Percentiles rank a stretch among this genome's conserved stretches.
These are phyloP conservation scores for Lentinus brumalis DNA, from an alignment of 768 basidiomycete genomes.

Conservation along the genomic window DNA sequence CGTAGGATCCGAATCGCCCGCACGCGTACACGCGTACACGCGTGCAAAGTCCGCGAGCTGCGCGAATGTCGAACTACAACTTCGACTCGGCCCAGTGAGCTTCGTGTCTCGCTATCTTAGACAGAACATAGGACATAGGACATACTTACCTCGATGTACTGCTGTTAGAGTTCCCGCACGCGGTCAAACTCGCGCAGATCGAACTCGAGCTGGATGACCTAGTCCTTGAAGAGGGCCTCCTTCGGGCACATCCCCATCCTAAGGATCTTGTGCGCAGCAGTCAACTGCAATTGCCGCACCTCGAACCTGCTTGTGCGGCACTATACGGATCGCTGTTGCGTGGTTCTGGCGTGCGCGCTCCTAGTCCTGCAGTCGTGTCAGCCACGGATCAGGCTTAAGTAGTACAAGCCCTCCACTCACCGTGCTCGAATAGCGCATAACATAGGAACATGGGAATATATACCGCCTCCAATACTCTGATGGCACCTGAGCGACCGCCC, in stretches of 20 bases:
- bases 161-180: slow-evolving; percentile 88
- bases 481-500: slow-evolving; percentile 94
- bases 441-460: slow-evolving; percentile 91
- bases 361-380: slow-evolving; percentile 61
- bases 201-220: slow-evolving; percentile 91
- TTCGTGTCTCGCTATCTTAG: background rate
- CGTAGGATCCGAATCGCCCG: slow-evolving; percentile 95
- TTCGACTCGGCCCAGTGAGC: background rate
- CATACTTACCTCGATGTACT: slow-evolving; percentile 87
- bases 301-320: slow-evolving; percentile 97
- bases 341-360: slow-evolving; percentile 87
- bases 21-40: too few relatives aligned
- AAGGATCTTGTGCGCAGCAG: slow-evolving; percentile 84
- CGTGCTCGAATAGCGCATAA: slow-evolving; percentile 94
- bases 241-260: slow-evolving; percentile 96
- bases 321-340: slow-evolving; percentile 82
- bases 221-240: slow-evolving; percentile 92
- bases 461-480: slow-evolving; percentile 92
- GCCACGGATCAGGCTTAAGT: background rate
- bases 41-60: slow-evolving; percentile 86
- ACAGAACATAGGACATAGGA: background rate
- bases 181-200: slow-evolving; percentile 95
- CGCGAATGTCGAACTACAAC: slow-evolving; percentile 78
- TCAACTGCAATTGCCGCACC: slow-evolving; percentile 77
- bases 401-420: slow-evolving; percentile 43